Evolutionary conservation across 2,329 filamentous ascomycete genomes (phyloP).

Genomic region (Trichoderma sp.): DNA sequence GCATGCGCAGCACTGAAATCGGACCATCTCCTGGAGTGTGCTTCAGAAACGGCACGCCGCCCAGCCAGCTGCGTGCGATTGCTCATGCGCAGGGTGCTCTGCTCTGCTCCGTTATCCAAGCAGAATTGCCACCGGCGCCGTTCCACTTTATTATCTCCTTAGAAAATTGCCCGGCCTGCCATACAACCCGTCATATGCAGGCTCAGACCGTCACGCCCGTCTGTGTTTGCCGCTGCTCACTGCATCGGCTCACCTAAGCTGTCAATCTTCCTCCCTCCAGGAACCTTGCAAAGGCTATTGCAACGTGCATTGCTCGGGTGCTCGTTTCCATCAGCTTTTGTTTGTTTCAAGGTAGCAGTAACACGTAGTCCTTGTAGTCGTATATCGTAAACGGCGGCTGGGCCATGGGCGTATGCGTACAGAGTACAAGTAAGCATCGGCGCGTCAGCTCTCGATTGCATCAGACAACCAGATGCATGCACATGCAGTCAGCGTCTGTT

Average conservation of each 20-base stretch:
- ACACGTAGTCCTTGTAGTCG: neutral
- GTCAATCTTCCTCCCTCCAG: neutral
- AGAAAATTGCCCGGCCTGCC: neutral
- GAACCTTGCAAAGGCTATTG: neutral
- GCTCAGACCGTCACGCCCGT: neutral
- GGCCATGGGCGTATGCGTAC: neutral
- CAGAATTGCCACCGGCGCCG: neutral
- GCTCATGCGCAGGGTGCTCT: slow-evolving; percentile 6
- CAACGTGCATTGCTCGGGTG: neutral
- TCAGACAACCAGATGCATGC: slow-evolving; percentile 15
- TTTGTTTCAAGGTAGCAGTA: neutral
- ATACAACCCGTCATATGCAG: neutral
- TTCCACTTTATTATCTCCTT: neutral
- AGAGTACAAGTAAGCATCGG: slow-evolving; percentile 1
- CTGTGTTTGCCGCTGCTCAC: neutral
- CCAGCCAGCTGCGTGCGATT: slow-evolving; percentile 11
- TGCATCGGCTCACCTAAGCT: slow-evolving; percentile 4
- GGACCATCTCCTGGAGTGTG: slow-evolving; percentile 8
- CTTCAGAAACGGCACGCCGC: neutral
- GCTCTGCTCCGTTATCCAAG: neutral
- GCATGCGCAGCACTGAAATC: slow-evolving; percentile 15
- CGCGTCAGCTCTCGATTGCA: slow-evolving; percentile 21
- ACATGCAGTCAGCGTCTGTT: slow-evolving; percentile 21
- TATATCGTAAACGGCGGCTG: neutral
- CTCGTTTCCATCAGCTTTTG: neutral